Evolutionary conservation across 768 basidiomycete genomes (phyloP).

Genomic region (Psilocybe sp.): DNA sequence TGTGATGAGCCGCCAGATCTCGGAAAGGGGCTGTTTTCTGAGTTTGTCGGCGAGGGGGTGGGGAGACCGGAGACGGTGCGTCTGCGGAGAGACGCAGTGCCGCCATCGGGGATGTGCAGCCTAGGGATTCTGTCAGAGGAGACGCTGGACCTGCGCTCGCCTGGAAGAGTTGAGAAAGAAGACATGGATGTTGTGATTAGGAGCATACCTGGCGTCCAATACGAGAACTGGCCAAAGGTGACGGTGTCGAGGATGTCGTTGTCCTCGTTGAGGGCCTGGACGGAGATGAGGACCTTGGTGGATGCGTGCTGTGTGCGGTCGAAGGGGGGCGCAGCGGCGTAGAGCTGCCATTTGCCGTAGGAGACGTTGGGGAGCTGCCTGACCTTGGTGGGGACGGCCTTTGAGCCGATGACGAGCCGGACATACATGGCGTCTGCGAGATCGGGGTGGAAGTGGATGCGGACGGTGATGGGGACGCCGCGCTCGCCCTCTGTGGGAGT

Average conservation of each 20-base stretch:
- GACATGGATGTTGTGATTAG: conserved; percentile 7
- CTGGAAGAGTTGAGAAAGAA: conserved; percentile 7
- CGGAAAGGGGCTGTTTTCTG: conserved; percentile 27
- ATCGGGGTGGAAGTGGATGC: conserved; percentile 55
- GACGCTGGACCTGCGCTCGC: conserved; percentile 13
- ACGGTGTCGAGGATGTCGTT: conserved; percentile 59
- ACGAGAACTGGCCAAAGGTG: conserved; percentile 71
- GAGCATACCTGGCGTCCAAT: conserved; percentile 44
- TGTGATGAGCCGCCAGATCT: conserved; percentile 13
- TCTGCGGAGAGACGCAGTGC: conserved; percentile 29
- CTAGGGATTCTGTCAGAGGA: conserved; percentile 24
- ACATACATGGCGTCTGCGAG: conserved; percentile 55
- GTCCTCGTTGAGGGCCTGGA: conserved; percentile 58
- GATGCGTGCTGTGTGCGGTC: conserved; percentile 38
- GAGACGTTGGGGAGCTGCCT: conserved; percentile 43
- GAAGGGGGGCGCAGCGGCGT: conserved; percentile 57
- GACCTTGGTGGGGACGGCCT: conserved; percentile 67
- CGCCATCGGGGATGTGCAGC: conserved; percentile 26
- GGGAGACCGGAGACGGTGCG: conserved; percentile 37
- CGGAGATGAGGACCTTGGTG: conserved; percentile 50
- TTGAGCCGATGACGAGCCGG: conserved; percentile 71
- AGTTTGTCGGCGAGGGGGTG: conserved; percentile 38
- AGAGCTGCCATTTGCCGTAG: conserved; percentile 62
- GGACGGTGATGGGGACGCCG: conserved; percentile 62
- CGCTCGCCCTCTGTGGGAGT: conserved; percentile 61